A percentile compares a stretch with the other conserved stretches of the same genome.
These are phyloP conservation scores for Seiridium cupressi DNA, from an alignment of 2,329 filamentous ascomycete species.

Conservation along the genomic window DNA sequence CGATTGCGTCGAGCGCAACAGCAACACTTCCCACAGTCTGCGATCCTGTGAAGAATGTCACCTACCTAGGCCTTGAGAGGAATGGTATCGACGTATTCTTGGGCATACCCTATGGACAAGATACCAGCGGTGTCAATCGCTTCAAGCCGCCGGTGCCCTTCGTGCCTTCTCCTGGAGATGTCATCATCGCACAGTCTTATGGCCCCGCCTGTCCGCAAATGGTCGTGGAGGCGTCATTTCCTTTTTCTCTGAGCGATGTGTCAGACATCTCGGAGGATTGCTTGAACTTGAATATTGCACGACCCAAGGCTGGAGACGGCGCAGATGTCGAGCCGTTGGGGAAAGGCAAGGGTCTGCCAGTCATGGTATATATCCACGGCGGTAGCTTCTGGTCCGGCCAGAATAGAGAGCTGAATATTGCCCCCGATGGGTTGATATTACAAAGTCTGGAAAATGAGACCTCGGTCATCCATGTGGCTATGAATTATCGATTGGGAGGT, in stretches of 20 bases:
- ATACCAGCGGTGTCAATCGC: conserved; percentile 41
- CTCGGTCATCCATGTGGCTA: background rate
- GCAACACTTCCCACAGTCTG: background rate
- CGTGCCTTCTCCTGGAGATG: conserved; percentile 26
- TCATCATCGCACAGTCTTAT: conserved; percentile 35
- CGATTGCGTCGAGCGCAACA: background rate
- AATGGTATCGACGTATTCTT: conserved; percentile 46
- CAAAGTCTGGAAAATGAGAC: background rate
- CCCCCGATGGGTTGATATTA: background rate
- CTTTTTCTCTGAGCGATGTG: conserved; percentile 20
- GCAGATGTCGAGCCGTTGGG: background rate
- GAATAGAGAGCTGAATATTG: background rate
- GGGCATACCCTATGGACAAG: conserved; percentile 44
- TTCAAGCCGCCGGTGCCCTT: conserved; percentile 43
- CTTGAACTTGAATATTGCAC: conserved; percentile 14
- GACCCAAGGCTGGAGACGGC: conserved; percentile 22
- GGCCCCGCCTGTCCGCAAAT: conserved; percentile 45
- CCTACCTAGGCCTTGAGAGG: conserved; percentile 39
- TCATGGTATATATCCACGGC: conserved; percentile 22
- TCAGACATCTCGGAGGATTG: background rate
- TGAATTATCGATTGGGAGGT: background rate
- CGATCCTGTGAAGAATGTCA: conserved; percentile 25
- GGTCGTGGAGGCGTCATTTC: conserved; percentile 22
- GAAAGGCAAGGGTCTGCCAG: conserved; percentile 15
- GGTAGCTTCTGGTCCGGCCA: background rate